Evolutionary conservation across 2,329 filamentous ascomycete genomes (phyloP), one percentile per base, ranked within the genome.

Genomic region (Septoria linicola): DNA sequence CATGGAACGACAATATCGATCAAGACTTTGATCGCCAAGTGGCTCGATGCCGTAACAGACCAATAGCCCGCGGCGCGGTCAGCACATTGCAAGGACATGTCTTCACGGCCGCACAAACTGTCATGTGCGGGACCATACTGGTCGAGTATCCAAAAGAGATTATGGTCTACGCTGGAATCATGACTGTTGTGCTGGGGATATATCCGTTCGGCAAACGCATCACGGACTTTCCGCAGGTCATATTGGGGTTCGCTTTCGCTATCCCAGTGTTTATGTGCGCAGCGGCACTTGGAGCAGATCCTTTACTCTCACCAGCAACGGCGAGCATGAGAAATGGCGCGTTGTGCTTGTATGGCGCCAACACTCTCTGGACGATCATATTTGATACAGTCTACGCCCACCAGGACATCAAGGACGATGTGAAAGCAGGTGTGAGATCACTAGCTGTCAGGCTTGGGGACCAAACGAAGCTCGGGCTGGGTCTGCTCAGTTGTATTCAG

Each of bases 1-100:
- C 52, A 31, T 54, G 52, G 52, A 54, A 54, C 35, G 52, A 54
- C 42, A 51, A 51, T 35, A 44, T 54, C 25, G 52, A 54, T 31
- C 52, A 51, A 21, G 52, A 54, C 6, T 48, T 51, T 16, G 52
- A 54, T 32, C 47, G 47, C 7, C 35, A 47, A 13, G 48, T 51
- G 13, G 42, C 41, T 8, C 47, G 52, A 8, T 54, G 52, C 34
- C 36, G 21, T 4, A 39, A 46, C 16, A 21, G 52, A 42, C 52
- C 52, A 8, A 54, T 54, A 23, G 52, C 52, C 30, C 47, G 52
- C 14, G 47, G 52, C 6, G 52, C 52, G 3, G 42, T 54, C 27
- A 51, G 47, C 17, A 51, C 52, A 10, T n/a, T 21, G 7, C 41
- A 51, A 14, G 52, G 52, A 19, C 48, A 51, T 25, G 21, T 35